A percentile compares a stretch with the other conserved stretches of the same genome.
phyloP scores from a whole-genome alignment of 345 rosid genomes.

The Toxicodendron radicans region DNA sequence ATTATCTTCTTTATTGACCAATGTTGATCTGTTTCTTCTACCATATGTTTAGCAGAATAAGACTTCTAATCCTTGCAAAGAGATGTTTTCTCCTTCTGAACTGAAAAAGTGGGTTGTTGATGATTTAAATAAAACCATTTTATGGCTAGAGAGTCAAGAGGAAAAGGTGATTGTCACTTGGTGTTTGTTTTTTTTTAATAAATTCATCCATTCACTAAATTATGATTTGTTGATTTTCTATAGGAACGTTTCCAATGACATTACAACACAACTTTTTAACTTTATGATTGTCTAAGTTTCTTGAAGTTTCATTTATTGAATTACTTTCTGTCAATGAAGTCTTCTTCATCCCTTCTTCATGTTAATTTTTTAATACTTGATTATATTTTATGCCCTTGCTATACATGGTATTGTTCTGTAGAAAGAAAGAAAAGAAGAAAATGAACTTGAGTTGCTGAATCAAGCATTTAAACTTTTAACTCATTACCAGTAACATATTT shows the following conservation, averaged over 20 bases:
- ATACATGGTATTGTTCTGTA: not conserved
- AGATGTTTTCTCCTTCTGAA: constrained; percentile 41
- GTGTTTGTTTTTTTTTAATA: constrained; percentile 3
- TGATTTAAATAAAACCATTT: constrained; percentile 67
- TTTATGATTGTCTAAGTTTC: not conserved
- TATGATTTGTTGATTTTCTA: not conserved
- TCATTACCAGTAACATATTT: not conserved
- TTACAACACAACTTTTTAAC: not conserved
- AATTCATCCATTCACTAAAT: not conserved
- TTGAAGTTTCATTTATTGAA: not conserved
- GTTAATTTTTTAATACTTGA: not conserved
- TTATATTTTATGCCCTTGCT: not conserved
- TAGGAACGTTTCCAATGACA: not conserved
- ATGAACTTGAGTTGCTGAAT: not conserved
- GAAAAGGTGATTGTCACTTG: constrained; percentile 60
- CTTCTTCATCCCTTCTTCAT: not conserved
- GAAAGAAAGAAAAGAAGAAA: not conserved
- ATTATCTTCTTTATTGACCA: not conserved
- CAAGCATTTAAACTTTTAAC: not conserved
- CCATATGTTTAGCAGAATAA: constrained; percentile 38
- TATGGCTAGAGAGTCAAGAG: constrained; percentile 82
- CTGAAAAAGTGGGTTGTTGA: constrained; percentile 73
- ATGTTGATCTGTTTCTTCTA: constrained; percentile 18
- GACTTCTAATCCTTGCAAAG: constrained; percentile 33
- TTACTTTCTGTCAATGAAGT: constrained; percentile 5